Percentiles rank a stretch among this genome's conserved stretches.
Conservation (phyloP, 2,329 filamentous ascomycete genomes). For the Diaporthe destruens region DNA sequence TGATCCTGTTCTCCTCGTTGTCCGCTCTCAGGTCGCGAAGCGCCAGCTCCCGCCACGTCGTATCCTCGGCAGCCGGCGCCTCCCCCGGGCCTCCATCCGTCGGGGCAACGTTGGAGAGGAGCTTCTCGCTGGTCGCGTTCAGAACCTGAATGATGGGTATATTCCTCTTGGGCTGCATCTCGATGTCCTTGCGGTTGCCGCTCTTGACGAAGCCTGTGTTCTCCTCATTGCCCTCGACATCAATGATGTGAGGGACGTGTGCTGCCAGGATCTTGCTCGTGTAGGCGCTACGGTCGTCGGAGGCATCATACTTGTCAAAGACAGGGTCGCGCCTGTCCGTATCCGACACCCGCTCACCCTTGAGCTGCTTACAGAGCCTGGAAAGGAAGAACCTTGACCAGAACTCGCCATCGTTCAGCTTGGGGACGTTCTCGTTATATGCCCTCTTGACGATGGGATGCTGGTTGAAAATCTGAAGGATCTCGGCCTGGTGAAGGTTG, state of each 20-base stretch:
- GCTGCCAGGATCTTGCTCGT: conserved; percentile 68
- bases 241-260: conserved; percentile 88
- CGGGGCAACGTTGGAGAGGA: conserved; percentile 88
- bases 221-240: conserved; percentile 94
- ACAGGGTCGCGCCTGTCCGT: conserved; percentile 81
- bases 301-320: conserved; percentile 87
- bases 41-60: conserved; percentile 79
- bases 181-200: conserved; percentile 89
- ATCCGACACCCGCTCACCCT: conserved; percentile 87
- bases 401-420: conserved; percentile 82
- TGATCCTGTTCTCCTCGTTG: conserved; percentile 80
- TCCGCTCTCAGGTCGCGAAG: conserved; percentile 85
- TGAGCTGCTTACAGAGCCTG: conserved; percentile 88
- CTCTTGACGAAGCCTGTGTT: conserved; percentile 86
- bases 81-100: conserved; percentile 77
- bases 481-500: conserved; percentile 80
- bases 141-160: conserved; percentile 90
- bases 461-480: conserved; percentile 91
- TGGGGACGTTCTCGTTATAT: conserved; percentile 93
- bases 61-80: conserved; percentile 77
- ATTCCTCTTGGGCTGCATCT: conserved; percentile 86
- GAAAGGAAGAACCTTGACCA: conserved; percentile 97
- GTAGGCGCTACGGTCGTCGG: conserved; percentile 71
- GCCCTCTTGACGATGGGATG: conserved; percentile 91
- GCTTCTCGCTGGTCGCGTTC: conserved; percentile 92